Percentiles rank a stretch among this genome's conserved stretches.
Evolutionary conservation across 129 eudicot species (phyloP).

Genomic region (Flaveria brownii): DNA sequence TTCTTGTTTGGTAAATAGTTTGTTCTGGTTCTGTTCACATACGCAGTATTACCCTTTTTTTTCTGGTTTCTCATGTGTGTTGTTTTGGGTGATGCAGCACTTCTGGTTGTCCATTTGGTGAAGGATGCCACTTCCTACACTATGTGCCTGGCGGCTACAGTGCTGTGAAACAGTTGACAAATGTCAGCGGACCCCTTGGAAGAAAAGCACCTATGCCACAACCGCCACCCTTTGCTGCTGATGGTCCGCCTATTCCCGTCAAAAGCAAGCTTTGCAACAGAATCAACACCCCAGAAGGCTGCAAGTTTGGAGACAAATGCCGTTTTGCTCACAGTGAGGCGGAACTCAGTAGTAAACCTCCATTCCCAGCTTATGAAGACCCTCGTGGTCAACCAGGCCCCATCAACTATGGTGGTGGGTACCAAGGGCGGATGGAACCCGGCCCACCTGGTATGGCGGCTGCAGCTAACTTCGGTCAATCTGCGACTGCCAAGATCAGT

Average conservation of each 20-base stretch:
- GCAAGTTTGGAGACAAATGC: constrained; percentile 72
- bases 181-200: constrained; percentile 36
- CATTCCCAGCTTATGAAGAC: constrained; percentile 43
- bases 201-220: constrained; percentile 45
- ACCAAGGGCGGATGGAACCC: constrained; percentile 38
- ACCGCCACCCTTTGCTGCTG: constrained; percentile 43
- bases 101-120: constrained; percentile 77
- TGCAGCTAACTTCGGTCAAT: constrained; percentile 65
- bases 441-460: constrained; percentile 45
- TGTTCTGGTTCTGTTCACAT: not conserved
- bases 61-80: constrained; percentile 20
- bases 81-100: constrained; percentile 54
- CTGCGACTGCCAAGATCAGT: constrained; percentile 77
- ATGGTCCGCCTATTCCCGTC: constrained; percentile 45
- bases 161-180: constrained; percentile 53
- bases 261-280: constrained; percentile 65
- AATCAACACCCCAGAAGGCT: constrained; percentile 70
- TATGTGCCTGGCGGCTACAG: constrained; percentile 71
- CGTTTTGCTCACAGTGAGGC: constrained; percentile 65
- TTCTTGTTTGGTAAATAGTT: not conserved
- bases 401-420: constrained; percentile 42
- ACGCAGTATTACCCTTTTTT: not conserved
- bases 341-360: constrained; percentile 47
- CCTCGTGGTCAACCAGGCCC: constrained; percentile 47
- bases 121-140: constrained; percentile 70